These are phyloP conservation scores for Dioscorea zingiberensis DNA, from an alignment of 106 monocot species.

Conservation along the genomic window DNA sequence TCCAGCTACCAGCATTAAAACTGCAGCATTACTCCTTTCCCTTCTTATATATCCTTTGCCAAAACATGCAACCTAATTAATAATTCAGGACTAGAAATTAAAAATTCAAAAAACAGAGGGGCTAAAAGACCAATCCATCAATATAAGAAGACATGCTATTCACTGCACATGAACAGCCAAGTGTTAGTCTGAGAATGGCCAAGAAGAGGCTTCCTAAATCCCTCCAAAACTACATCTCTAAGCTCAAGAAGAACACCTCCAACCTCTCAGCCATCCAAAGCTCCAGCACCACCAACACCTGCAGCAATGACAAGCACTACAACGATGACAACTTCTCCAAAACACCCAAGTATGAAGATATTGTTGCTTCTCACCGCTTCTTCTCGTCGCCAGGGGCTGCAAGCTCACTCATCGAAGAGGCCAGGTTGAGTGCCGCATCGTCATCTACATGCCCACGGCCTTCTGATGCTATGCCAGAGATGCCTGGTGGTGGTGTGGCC, in stretches of 20 bases:
- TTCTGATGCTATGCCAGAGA: background rate
- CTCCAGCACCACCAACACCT: background rate
- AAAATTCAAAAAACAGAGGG: too few relatives aligned
- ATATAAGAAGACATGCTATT: too few relatives aligned
- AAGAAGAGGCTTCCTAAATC: too few relatives aligned
- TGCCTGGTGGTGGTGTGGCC: slow-evolving; percentile 12
- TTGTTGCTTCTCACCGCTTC: slow-evolving; percentile 14
- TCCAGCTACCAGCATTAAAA: too few relatives aligned
- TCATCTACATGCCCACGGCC: background rate
- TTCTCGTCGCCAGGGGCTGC: slow-evolving; percentile 15
- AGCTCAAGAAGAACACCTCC: background rate
- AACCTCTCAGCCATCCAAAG: background rate
- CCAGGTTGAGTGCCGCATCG: slow-evolving; percentile 5
- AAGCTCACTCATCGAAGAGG: slow-evolving; percentile 22
- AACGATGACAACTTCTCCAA: background rate
- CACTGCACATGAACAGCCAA: too few relatives aligned
- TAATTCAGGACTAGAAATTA: too few relatives aligned
- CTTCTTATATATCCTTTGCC: too few relatives aligned
- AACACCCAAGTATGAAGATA: too few relatives aligned
- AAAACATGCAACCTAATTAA: too few relatives aligned
- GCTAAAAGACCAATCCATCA: too few relatives aligned
- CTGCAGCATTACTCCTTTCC: too few relatives aligned
- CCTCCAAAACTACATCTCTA: slow-evolving; percentile 4
- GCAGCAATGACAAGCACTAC: background rate
- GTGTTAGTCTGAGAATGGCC: background rate